These are phyloP conservation scores for Bruguiera gymnorhiza DNA, from an alignment of 345 rosid genomes.

Conservation along the genomic window DNA sequence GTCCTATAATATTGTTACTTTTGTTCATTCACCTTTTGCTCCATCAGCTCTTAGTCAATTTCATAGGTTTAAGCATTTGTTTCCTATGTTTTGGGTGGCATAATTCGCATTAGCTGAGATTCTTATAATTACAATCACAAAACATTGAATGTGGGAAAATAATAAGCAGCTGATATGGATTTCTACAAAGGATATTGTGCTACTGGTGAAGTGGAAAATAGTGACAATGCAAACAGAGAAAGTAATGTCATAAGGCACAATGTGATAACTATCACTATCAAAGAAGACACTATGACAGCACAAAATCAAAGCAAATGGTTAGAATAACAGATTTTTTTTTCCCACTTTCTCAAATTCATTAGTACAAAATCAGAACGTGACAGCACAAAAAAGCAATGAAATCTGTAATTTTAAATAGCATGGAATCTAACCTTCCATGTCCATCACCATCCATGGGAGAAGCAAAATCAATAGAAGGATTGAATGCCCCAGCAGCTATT, in stretches of 20 bases:
- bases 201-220: neutral
- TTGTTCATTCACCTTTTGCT: too few species aligned
- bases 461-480: conserved; percentile 81
- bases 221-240: neutral
- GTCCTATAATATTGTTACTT: too few species aligned
- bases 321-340: too few species aligned
- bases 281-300: neutral
- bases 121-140: too few species aligned
- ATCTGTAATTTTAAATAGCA: neutral
- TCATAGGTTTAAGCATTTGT: too few species aligned
- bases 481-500: conserved; percentile 84
- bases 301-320: too few species aligned
- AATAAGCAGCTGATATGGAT: neutral
- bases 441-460: conserved; percentile 99
- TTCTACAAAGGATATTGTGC: neutral
- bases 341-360: too few species aligned
- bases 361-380: neutral
- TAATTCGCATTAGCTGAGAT: too few species aligned
- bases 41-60: too few species aligned
- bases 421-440: conserved; percentile 77
- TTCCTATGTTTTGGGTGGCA: too few species aligned
- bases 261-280: neutral
- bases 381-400: conserved; percentile 2
- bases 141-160: neutral
- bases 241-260: neutral